Base-by-base conservation (phyloP, 179 eudicot genomes). In the Monotropa hypopitys region DNA sequence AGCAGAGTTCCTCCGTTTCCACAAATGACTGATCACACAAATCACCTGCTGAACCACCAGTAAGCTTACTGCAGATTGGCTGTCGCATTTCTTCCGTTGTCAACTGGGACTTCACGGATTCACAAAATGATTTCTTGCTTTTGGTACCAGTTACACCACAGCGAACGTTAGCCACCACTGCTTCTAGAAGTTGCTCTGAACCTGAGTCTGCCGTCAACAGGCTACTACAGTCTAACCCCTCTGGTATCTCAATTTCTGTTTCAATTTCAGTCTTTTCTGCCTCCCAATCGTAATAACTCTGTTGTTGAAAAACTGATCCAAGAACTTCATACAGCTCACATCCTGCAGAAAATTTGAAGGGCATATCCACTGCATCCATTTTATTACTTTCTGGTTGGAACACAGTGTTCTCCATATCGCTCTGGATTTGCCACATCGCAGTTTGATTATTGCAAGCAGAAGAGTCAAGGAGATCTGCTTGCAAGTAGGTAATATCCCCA, bases 251-350 rank as follows among this genome's bases (percentile, higher is more conserved):
- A 67, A 80, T 59, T 76, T 82, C 75, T 43, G 75, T 62, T 61
- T 80, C 82, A 3, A 78, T 84, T 73, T 81, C 84, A 40, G 73
- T 73, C 47, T 79, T 82, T 69, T 84, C 86, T 46, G 74, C 67
- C 43, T 85, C 88, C 87, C 85, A 83, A 63, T 85, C 78, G 42
- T 54, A 73, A 66, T 82, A 73, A 61, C 66, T 72, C 73, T 90
- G 86, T 68, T 85, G 87, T 46, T 46, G 62, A 82, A 83, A 88
- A 53, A 88, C 84, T 32, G 92, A 89, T 67, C 96, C 92, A 8
- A 92, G 72, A 56, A 89, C 97, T 87, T 92, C 97, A 79, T 86
- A 90, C 42, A 94, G 86, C 87, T 92, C 98, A 80, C 84, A 89
- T 20, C 92, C 98, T 49, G 90, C 85, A 79, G 88, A 86, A 70